Conservation (phyloP, 139 green algal species). For the Nannochloris sp. region DNA sequence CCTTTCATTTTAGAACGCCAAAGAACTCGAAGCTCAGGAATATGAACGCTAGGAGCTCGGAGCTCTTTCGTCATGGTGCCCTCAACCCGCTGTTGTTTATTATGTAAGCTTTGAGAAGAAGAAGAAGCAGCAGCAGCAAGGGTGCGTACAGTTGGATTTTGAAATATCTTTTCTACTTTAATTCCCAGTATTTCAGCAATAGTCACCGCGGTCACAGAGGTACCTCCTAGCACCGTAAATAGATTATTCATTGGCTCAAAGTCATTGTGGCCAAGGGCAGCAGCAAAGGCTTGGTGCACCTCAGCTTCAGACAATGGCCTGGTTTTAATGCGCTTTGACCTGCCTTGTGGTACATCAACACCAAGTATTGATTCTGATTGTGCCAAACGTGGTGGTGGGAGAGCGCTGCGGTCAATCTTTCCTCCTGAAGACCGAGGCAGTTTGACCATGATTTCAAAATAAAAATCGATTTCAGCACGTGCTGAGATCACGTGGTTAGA, state of each 20-base stretch:
- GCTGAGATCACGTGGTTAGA: no score
- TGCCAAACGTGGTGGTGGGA: neutral
- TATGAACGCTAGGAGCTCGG: no score
- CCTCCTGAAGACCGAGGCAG: conserved; percentile 36
- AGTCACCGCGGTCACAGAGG: conserved; percentile 21
- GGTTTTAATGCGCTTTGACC: neutral
- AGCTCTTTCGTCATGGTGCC: no score
- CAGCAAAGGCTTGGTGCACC: conserved; percentile 1
- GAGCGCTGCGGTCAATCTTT: conserved; percentile 19
- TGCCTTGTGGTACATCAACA: no score
- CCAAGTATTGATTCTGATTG: no score
- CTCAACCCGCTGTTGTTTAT: no score
- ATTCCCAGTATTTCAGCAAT: conserved; percentile 25
- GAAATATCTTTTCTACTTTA: conserved; percentile 13
- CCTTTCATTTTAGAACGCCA: no score
- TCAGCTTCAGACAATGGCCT: neutral
- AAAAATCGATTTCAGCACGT: no score
- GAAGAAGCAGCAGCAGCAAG: conserved; percentile 5
- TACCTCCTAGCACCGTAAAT: conserved; percentile 28
- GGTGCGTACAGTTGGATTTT: conserved; percentile 10
- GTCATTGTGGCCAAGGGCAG: neutral
- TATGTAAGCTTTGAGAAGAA: no score
- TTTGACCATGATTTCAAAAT: neutral
- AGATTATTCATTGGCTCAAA: conserved; percentile 40
- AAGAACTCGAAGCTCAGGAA: no score